Evolutionary conservation across 2,329 filamentous ascomycete genomes (phyloP).

Genomic region (Fusarium sp.): DNA sequence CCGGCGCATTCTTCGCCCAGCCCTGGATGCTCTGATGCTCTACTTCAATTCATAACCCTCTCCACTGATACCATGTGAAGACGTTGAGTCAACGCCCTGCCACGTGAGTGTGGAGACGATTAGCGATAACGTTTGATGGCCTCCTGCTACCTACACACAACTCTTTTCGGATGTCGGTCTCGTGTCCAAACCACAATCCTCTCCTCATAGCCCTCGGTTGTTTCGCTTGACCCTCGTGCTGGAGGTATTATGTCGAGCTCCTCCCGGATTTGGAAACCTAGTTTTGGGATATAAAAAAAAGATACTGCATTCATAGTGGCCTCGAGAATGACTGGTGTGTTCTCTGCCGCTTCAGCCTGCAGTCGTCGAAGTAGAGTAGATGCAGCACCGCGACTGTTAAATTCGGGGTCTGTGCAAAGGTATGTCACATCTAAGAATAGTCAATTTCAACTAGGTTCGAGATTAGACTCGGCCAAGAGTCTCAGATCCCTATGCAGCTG

Average conservation of each 20-base stretch:
- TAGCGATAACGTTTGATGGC: slow-evolving; percentile 32
- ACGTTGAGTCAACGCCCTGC: slow-evolving; percentile 26
- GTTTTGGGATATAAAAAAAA: slow-evolving; percentile 52
- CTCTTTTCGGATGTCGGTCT: slow-evolving; percentile 10
- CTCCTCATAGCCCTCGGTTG: slow-evolving; percentile 55
- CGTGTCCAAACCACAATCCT: slow-evolving; percentile 54
- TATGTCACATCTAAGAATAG: slow-evolving; percentile 56
- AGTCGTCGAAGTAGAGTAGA: slow-evolving; percentile 54
- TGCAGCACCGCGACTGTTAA: slow-evolving; percentile 56
- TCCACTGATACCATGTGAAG: slow-evolving; percentile 21
- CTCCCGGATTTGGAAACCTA: slow-evolving; percentile 55
- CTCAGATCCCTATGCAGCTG: slow-evolving; percentile 4
- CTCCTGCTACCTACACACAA: slow-evolving; percentile 10
- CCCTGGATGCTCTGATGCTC: slow-evolving; percentile 2
- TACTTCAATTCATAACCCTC: slow-evolving; percentile 33
- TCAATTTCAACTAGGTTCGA: slow-evolving; percentile 23
- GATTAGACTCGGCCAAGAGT: not conserved
- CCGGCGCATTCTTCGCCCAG: not conserved
- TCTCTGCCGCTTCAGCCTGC: slow-evolving; percentile 52
- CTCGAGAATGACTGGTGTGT: slow-evolving; percentile 57
- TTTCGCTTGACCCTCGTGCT: slow-evolving; percentile 46
- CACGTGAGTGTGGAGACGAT: slow-evolving; percentile 49
- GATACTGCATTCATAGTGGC: slow-evolving; percentile 57
- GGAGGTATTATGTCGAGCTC: slow-evolving; percentile 57
- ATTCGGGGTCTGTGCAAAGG: slow-evolving; percentile 57